phyloP scores from a whole-genome alignment of 2,329 filamentous ascomycete species.

The Juglanconis juglandina region DNA sequence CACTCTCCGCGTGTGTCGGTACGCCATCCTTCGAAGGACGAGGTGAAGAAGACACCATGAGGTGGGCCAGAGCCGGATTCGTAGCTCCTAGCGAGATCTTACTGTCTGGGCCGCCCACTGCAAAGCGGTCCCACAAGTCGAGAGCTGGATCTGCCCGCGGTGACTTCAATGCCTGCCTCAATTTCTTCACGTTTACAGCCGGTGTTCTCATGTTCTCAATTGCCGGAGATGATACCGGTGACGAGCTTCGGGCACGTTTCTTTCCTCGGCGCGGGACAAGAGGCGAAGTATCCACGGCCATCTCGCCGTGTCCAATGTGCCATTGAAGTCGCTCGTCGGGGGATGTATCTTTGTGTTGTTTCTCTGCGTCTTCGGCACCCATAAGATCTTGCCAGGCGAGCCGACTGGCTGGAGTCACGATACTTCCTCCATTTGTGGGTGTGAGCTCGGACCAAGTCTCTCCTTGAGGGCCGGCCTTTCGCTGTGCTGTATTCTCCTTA shows the following conservation, averaged over 20 bases:
- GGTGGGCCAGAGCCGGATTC: conserved; percentile 59
- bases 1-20: conserved; percentile 39
- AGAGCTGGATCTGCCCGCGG: conserved; percentile 69
- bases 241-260: conserved; percentile 73
- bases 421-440: not conserved
- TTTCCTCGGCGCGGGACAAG: conserved; percentile 49
- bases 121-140: conserved; percentile 75
- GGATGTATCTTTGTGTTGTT: conserved; percentile 47
- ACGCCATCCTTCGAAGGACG: conserved; percentile 47
- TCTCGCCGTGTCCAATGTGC: conserved; percentile 48
- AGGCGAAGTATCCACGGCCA: conserved; percentile 42
- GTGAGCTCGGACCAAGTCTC: not conserved
- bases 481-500: conserved; percentile 22
- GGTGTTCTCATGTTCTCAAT: conserved; percentile 40
- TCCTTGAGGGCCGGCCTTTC: not conserved
- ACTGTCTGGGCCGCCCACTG: conserved; percentile 47
- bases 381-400: conserved; percentile 59
- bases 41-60: conserved; percentile 70
- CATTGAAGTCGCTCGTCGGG: conserved; percentile 61
- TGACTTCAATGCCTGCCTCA: conserved; percentile 59
- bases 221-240: conserved; percentile 66
- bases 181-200: conserved; percentile 54
- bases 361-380: conserved; percentile 39
- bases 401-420: conserved; percentile 46
- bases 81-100: conserved; percentile 41